phyloP scores from a whole-genome alignment of 75 land plant genomes.

The Ceratopteris richardii region DNA sequence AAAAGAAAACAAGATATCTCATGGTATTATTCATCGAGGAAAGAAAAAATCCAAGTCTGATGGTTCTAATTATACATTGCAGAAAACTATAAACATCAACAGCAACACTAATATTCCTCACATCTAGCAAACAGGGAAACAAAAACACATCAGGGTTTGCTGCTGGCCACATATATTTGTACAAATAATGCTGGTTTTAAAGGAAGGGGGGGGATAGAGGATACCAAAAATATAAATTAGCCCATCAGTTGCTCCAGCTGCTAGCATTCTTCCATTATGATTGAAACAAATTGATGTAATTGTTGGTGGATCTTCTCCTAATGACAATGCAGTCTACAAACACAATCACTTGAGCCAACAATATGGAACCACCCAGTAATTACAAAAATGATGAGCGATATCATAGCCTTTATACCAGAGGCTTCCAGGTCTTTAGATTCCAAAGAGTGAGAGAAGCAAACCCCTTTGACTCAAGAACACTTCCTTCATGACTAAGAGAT shows the following conservation, averaged over 20 bases:
- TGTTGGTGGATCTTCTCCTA: slow-evolving; percentile 96
- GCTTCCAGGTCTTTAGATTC: slow-evolving; percentile 95
- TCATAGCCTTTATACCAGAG: slow-evolving; percentile 45
- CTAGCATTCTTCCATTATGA: slow-evolving; percentile 92
- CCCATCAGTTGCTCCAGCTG: slow-evolving; percentile 93
- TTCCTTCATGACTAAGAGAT: slow-evolving; percentile 34
- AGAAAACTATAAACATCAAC: no score
- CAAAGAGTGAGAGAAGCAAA: slow-evolving; percentile 93
- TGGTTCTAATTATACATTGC: no score
- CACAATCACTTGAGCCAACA: not conserved
- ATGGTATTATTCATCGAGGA: no score
- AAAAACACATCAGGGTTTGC: no score
- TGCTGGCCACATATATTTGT: not conserved
- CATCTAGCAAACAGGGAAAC: no score
- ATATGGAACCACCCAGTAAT: not conserved
- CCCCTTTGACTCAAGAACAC: slow-evolving; percentile 41
- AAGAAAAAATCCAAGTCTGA: no score
- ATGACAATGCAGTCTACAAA: slow-evolving; percentile 83
- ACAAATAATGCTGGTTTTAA: no score
- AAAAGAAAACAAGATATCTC: no score
- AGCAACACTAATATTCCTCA: no score
- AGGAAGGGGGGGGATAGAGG: no score
- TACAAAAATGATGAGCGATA: not conserved
- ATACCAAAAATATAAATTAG: slow-evolving; percentile 99
- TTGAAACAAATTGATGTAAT: slow-evolving; percentile 88